phyloP scores from a whole-genome alignment of 1,284 basidiomycete species.

The Trichosporon ovoides region DNA sequence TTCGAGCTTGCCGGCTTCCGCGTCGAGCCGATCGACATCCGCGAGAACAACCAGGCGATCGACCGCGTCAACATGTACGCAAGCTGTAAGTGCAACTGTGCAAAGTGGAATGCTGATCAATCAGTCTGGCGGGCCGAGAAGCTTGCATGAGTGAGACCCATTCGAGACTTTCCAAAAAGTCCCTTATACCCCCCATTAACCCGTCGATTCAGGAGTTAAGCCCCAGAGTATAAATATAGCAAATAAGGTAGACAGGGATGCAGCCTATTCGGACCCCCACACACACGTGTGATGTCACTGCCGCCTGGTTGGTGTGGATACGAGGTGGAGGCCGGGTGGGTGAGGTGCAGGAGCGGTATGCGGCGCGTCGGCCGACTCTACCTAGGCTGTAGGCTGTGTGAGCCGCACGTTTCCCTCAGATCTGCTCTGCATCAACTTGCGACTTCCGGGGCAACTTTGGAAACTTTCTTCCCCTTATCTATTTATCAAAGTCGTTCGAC shows the following conservation, averaged over 20 bases:
- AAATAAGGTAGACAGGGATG: neutral
- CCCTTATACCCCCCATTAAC: neutral
- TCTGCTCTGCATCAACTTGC: too few relatives aligned
- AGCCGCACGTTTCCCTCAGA: too few relatives aligned
- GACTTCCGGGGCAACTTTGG: too few relatives aligned
- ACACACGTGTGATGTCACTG: constrained; percentile 4
- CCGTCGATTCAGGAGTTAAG: neutral
- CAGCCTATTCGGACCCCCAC: neutral
- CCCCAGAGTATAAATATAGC: neutral
- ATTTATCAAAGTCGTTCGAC: too few relatives aligned
- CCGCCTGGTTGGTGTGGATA: neutral
- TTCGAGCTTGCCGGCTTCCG: constrained; percentile 54
- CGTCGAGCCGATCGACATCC: constrained; percentile 52
- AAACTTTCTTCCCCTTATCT: too few relatives aligned
- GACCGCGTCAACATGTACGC: constrained; percentile 63
- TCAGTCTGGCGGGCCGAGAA: constrained; percentile 38
- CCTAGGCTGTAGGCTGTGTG: neutral
- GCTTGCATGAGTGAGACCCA: constrained; percentile 8
- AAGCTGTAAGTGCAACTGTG: constrained; percentile 36
- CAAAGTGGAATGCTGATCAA: constrained; percentile 15
- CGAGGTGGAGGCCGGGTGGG: constrained; percentile 2
- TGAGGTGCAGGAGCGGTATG: too few relatives aligned
- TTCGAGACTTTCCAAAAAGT: neutral
- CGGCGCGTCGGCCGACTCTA: neutral
- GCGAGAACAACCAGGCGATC: constrained; percentile 54